These are phyloP conservation scores for Myxozyma vanderwaltii DNA, from an alignment of 805 yeast genomes.

Conservation along the genomic window DNA sequence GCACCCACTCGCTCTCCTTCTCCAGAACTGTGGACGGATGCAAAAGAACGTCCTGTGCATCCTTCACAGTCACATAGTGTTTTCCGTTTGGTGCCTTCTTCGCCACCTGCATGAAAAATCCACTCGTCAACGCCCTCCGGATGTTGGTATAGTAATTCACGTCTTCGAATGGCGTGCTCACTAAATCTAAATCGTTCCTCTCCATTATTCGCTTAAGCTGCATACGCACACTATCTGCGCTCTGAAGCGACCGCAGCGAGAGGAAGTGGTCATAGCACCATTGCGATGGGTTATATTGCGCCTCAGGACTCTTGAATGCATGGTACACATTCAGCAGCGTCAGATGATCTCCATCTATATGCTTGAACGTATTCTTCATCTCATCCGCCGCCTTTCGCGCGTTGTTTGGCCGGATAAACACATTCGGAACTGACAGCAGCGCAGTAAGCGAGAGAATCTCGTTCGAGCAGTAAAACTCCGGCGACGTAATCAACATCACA, in stretches of 20 bases:
- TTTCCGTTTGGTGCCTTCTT: slow-evolving; percentile 67
- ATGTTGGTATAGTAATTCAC: slow-evolving; percentile 72
- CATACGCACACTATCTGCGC: slow-evolving; percentile 83
- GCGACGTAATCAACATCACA: slow-evolving; percentile 85
- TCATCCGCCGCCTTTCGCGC: slow-evolving; percentile 91
- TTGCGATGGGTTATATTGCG: slow-evolving; percentile 56
- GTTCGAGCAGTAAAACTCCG: slow-evolving; percentile 82
- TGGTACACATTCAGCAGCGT: slow-evolving; percentile 86
- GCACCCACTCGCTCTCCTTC: slow-evolving; percentile 89
- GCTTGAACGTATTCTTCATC: slow-evolving; percentile 82
- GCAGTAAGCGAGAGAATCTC: slow-evolving; percentile 89
- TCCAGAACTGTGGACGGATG: slow-evolving; percentile 92
- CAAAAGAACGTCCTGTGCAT: slow-evolving; percentile 90
- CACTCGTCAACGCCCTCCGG: slow-evolving; percentile 83
- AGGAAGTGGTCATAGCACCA: slow-evolving; percentile 94
- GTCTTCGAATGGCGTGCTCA: slow-evolving; percentile 67
- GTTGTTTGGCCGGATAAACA: slow-evolving; percentile 89
- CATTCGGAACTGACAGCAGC: slow-evolving; percentile 86
- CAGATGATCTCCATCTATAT: slow-evolving; percentile 92
- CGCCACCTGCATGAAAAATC: slow-evolving; percentile 96
- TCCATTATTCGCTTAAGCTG: slow-evolving; percentile 86
- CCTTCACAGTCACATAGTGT: slow-evolving; percentile 89
- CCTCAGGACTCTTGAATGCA: slow-evolving; percentile 77
- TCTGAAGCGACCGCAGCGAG: slow-evolving; percentile 76
- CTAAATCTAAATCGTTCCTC: slow-evolving; percentile 70